Conservation (phyloP, 2,329 filamentous ascomycete genomes). For the Apiospora kogelbergensis region DNA sequence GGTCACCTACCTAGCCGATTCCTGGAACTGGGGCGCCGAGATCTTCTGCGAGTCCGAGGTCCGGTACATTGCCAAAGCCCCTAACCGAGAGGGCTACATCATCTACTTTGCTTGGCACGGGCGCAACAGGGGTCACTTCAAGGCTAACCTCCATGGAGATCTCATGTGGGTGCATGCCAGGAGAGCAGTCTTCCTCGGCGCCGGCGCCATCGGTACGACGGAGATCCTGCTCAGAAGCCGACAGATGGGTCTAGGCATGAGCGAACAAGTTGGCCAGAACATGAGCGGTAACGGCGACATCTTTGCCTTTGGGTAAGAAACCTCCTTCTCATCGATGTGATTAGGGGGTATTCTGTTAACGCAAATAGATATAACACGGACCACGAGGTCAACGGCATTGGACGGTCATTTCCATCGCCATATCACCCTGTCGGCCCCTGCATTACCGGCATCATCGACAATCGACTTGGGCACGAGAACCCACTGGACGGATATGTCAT, state of each 20-base stretch:
- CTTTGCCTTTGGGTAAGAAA: slow-evolving; percentile 57
- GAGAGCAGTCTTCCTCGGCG: slow-evolving; percentile 65
- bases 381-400: slow-evolving; percentile 55
- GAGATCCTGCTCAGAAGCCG: slow-evolving; percentile 64
- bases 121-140: slow-evolving; percentile 54
- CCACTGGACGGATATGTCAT: slow-evolving; percentile 63
- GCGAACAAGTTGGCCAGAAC: slow-evolving; percentile 54
- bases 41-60: slow-evolving; percentile 71
- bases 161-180: slow-evolving; percentile 68
- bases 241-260: slow-evolving; percentile 57
- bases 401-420: slow-evolving; percentile 46
- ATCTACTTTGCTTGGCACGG: slow-evolving; percentile 67
- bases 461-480: slow-evolving; percentile 50
- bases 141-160: slow-evolving; percentile 53
- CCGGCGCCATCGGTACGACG: slow-evolving; percentile 63
- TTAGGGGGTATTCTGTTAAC: not conserved
- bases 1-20: slow-evolving; percentile 67
- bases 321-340: not conserved
- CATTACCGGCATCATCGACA: slow-evolving; percentile 63
- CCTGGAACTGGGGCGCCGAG: slow-evolving; percentile 72
- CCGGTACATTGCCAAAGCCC: slow-evolving; percentile 57
- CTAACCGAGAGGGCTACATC: slow-evolving; percentile 54
- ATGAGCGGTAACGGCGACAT: slow-evolving; percentile 70
- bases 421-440: slow-evolving; percentile 59
- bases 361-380: slow-evolving; percentile 57